These are phyloP conservation scores for Podospora bellae-mahoneyi DNA, from an alignment of 495 filamentous ascomycete species.

Conservation along the genomic window DNA sequence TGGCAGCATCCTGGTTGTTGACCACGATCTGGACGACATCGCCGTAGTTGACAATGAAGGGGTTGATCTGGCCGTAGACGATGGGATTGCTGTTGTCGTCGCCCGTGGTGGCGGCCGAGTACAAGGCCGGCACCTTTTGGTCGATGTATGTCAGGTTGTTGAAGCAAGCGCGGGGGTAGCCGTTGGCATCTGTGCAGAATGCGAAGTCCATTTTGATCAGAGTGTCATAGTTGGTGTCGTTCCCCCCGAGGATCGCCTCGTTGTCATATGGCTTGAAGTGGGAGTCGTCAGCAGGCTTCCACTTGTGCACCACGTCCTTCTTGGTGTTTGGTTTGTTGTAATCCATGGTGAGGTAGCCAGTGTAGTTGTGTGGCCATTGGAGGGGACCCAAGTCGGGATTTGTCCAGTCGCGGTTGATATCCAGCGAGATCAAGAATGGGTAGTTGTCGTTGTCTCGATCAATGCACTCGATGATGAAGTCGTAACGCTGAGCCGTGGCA, in stretches of 20 bases:
- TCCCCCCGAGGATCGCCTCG: conserved; percentile 34
- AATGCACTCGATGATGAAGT: conserved; percentile 47
- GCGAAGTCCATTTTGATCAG: conserved; percentile 56
- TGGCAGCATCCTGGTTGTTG: conserved; percentile 71
- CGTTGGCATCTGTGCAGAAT: conserved; percentile 60
- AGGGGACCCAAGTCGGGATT: conserved; percentile 29
- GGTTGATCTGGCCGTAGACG: conserved; percentile 74
- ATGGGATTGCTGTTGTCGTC: conserved; percentile 54
- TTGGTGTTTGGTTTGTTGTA: conserved; percentile 48
- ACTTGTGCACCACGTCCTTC: conserved; percentile 47
- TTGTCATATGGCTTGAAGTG: conserved; percentile 57
- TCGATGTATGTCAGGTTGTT: conserved; percentile 70
- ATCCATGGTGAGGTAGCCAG: conserved; percentile 65
- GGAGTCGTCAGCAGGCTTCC: conserved; percentile 63
- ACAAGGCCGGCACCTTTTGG: conserved; percentile 76
- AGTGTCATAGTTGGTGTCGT: conserved; percentile 43
- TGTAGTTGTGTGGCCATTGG: conserved; percentile 40
- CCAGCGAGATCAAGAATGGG: conserved; percentile 51
- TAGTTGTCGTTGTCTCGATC: conserved; percentile 50
- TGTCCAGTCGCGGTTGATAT: conserved; percentile 45
- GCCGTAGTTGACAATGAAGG: conserved; percentile 59
- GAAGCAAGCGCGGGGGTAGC: conserved; percentile 68
- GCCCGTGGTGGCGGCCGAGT: conserved; percentile 65
- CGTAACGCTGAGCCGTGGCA: conserved; percentile 62
- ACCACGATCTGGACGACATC: conserved; percentile 74